Conservation (phyloP, 257 asterid genomes). For the Datura wrightii region DNA sequence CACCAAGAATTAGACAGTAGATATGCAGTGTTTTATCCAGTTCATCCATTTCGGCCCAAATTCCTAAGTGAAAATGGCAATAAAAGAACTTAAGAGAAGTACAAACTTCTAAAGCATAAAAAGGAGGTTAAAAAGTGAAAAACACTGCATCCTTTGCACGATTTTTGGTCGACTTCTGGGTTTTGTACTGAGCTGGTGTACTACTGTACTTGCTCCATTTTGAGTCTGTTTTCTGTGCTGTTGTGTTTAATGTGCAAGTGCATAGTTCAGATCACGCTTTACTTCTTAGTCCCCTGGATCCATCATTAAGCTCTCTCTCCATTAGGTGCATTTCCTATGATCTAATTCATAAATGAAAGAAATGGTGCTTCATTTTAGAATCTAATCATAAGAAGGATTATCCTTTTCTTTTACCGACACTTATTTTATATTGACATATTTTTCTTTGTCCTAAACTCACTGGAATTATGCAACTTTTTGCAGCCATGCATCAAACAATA, state of each 20-base stretch:
- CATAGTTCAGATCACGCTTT: not conserved
- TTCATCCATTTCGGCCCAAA: not conserved
- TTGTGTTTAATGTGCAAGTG: not conserved
- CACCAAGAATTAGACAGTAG: not conserved
- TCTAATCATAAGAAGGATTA: not conserved
- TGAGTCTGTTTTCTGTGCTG: not conserved
- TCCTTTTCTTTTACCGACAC: not conserved
- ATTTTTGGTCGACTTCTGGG: not conserved
- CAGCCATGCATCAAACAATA: constrained; percentile 98
- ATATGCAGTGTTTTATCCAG: not conserved
- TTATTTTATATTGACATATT: constrained; percentile 19
- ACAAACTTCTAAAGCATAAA: not conserved
- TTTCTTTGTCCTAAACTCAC: constrained; percentile 37
- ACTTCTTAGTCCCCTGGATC: not conserved
- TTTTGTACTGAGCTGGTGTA: not conserved
- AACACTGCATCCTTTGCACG: not conserved
- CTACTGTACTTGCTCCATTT: not conserved
- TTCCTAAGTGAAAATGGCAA: not conserved
- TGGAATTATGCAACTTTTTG: constrained; percentile 31
- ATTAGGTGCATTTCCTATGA: not conserved
- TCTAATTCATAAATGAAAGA: constrained; percentile 14
- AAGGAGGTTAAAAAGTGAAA: not conserved
- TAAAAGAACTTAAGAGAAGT: not conserved
- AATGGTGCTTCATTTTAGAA: not conserved
- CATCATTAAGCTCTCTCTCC: not conserved